A percentile compares a stretch with the other conserved stretches of the same genome.
These are phyloP conservation scores for Naegleria fowleri DNA, from an alignment of 208 protist species.

Conservation along the genomic window DNA sequence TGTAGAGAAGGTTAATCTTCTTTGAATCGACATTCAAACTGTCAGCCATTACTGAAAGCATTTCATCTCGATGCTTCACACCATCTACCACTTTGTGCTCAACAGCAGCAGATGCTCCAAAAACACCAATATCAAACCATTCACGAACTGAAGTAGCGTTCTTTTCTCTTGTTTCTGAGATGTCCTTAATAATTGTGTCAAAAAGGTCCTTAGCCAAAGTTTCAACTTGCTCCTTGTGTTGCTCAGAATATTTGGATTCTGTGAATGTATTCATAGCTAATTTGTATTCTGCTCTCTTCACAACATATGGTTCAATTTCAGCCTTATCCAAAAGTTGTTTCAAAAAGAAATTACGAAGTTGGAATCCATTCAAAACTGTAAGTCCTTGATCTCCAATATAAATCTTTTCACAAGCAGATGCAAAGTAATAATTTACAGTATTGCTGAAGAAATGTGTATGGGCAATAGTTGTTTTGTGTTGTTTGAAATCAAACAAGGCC, in stretches of 20 bases:
- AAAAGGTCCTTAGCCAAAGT: not conserved
- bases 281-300: constrained; percentile 17
- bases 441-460: not conserved
- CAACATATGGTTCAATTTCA: not conserved
- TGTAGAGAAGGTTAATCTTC: not conserved
- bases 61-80: not conserved
- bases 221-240: not conserved
- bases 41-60: not conserved
- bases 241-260: not conserved
- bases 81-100: not conserved
- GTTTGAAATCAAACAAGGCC: not conserved
- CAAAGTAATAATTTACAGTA: not conserved
- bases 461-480: not conserved
- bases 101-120: not conserved
- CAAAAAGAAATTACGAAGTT: not conserved
- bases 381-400: not conserved
- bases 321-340: not conserved
- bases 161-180: not conserved
- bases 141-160: not conserved
- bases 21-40: not conserved
- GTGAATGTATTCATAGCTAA: not conserved
- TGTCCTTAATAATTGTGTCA: not conserved
- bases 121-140: not conserved
- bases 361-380: not conserved
- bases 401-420: not conserved